Base-by-base conservation (phyloP, 164 flowering plant genomes). In the Brasenia schreberi region DNA sequence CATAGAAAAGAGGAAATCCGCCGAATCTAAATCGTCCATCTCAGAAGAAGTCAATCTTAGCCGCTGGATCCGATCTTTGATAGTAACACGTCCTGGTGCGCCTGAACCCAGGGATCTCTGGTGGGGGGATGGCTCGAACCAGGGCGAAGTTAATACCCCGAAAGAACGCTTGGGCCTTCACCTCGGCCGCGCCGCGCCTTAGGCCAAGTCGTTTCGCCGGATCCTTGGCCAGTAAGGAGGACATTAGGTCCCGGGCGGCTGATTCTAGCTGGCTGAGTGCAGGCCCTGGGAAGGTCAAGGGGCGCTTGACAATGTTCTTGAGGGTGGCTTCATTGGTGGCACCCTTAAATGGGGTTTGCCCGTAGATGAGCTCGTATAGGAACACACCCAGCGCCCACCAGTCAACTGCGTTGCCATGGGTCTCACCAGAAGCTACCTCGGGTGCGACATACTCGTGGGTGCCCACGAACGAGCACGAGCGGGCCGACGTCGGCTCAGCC, bases 371-470 rank as follows among this genome's bases (percentile, higher is more conserved):
- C 72, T 93, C 98, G 77, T 90, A 79, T n/a, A 90, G 73, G 5
- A 90, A 75, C 18, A 90, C 83, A 0, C 98, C 98, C 2, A 88
- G 73, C n/a, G 92, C 81, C 96, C 97, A 93, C 92, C 89, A 87
- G 67, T 93, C 98, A 43, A 88, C 96, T 4, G 85, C 74, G 78
- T 85, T 87, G 64, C 82, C 94, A 75, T 93, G 98, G 49, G 94
- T 96, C 63, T 77, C 49, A 0, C 94, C 94, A 12, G 18, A 12
- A n/a, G 90, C 77, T 58, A 93, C 71, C 77, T 93, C 98, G 59
- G 98, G 98, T 19, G 98, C 85, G 68, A 93, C 86, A 78, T 93
- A 93, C 75, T 93, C 97, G 78, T 88, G 92, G 64, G 98, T 88
- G n/a, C 98, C 98, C 2, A 90, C 98, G 76, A 93, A 90, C 64